Evolutionary conservation across 345 rosid species (phyloP), one percentile per base, ranked within the genome.

Genomic region (Aethionema arabicum): DNA sequence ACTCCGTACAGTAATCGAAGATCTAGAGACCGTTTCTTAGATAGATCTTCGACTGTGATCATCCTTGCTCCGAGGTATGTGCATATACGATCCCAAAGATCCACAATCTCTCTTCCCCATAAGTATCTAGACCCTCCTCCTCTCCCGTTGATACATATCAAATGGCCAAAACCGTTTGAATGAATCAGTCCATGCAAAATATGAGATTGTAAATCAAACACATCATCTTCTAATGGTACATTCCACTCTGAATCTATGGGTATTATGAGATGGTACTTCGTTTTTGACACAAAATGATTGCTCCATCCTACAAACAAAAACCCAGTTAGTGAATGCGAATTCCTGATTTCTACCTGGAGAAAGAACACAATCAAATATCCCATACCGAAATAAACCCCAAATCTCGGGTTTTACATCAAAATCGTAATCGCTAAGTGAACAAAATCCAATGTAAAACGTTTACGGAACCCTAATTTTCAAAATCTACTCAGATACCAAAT

Each of bases 81-180:
- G 44, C 95, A 89, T 27, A 89, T 72, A 14, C 91, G 83, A 68
- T 89, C 92, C 98, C 98, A 92, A 44, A 92, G 85, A 11, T 86
- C 95, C 69, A 85, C 79, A 27, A 83, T 74, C 39, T 92, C 95
- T 68, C 93, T 72, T 32, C 98, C 98, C 11, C 68, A 74, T 11
- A 89, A 85, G 70, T 68, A 43, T 51, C 64, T 79, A 0, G 95
- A 89, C 9, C 86, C 95, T 4, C 93, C 96, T 76, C 89, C 96
- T 4, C 72, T 77, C 9, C 98, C 95, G 45, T 89, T 92, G 54
- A 89, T 66, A 65, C 84, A 85, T 4, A 92, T 74, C 77, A 91
- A 64, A 70, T 91, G 98, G 7, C 98, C 98, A 35, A 70, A 85
- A 0, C 95, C 98, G 35, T 91, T 91, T 45, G 85, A 69, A 54